Conservation (phyloP, 1,139 yeast genomes). For the Debaryomyces robertsiae region DNA sequence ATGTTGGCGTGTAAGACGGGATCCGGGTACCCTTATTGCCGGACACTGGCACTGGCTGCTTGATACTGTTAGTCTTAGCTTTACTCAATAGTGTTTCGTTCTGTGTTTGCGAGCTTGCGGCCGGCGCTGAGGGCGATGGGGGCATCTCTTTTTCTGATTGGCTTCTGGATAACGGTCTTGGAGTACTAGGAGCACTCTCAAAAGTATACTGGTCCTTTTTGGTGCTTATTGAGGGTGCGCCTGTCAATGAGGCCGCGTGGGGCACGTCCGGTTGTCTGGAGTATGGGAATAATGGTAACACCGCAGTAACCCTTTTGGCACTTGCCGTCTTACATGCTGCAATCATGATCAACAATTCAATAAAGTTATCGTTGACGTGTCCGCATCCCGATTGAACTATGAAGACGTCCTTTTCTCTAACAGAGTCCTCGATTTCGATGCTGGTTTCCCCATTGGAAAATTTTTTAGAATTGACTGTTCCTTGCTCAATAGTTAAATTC, state of each 20-base stretch:
- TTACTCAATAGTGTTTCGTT: conserved; percentile 10
- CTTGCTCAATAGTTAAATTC: conserved; percentile 62
- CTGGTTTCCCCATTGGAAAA: conserved; percentile 91
- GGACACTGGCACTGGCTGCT: conserved; percentile 13
- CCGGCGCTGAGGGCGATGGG: conserved; percentile 19
- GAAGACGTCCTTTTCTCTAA: conserved; percentile 90
- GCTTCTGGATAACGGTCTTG: conserved; percentile 40
- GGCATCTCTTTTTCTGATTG: conserved; percentile 15
- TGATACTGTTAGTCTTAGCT: conserved; percentile 19
- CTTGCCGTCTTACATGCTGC: conserved; percentile 96
- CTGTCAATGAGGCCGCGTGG: conserved; percentile 68
- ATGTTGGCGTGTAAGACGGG: conserved; percentile 25
- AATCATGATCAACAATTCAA: conserved; percentile 84
- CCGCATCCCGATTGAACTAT: conserved; percentile 85
- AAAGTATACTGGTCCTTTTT: conserved; percentile 51
- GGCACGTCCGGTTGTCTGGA: conserved; percentile 96
- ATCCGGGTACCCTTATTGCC: conserved; percentile 9
- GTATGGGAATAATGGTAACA: conserved; percentile 92
- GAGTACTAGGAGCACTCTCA: conserved; percentile 69
- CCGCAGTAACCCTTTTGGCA: conserved; percentile 92
- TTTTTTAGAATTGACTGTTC: conserved; percentile 56
- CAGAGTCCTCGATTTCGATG: conserved; percentile 78
- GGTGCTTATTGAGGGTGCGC: conserved; percentile 45
- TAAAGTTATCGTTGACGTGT: conserved; percentile 85
- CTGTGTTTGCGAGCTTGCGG: conserved; percentile 4